These are phyloP conservation scores for Saccharum spontaneum DNA, from an alignment of 176 grass and related monocot species.

Conservation along the genomic window DNA sequence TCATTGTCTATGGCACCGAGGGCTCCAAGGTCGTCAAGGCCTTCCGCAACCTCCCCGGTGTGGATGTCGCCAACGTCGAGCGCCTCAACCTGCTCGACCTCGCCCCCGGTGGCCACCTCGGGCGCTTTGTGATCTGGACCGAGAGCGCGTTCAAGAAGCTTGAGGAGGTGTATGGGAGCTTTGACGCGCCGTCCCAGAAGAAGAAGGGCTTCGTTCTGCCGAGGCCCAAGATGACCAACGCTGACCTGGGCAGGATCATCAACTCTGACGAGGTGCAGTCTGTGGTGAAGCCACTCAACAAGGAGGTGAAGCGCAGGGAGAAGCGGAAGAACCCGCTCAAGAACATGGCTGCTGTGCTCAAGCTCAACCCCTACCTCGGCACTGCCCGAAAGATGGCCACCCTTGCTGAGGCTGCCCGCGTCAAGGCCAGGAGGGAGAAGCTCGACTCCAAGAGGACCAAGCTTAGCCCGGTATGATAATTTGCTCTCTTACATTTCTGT, in stretches of 20 bases:
- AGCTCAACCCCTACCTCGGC: slow-evolving; percentile 71
- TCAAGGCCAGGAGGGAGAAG: slow-evolving; percentile 80
- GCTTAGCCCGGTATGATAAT: slow-evolving; percentile 39
- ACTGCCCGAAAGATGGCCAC: slow-evolving; percentile 77
- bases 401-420: slow-evolving; percentile 65
- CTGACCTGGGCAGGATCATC: slow-evolving; percentile 79
- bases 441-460: slow-evolving; percentile 60
- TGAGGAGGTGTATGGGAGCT: slow-evolving; percentile 67
- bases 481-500: neutral
- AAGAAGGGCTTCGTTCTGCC: slow-evolving; percentile 88
- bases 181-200: slow-evolving; percentile 60
- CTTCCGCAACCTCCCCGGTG: slow-evolving; percentile 85
- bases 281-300: slow-evolving; percentile 70
- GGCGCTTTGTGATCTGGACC: slow-evolving; percentile 86
- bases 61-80: slow-evolving; percentile 75
- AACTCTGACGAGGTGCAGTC: slow-evolving; percentile 87
- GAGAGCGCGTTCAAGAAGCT: slow-evolving; percentile 90
- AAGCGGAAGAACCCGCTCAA: slow-evolving; percentile 82
- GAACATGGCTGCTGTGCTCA: slow-evolving; percentile 66
- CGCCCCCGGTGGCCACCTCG: slow-evolving; percentile 75
- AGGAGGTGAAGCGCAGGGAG: slow-evolving; percentile 63
- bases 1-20: slow-evolving; percentile 75
- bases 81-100: slow-evolving; percentile 83
- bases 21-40: slow-evolving; percentile 89
- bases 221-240: slow-evolving; percentile 73